Percentiles rank a stretch among this genome's conserved stretches.
These are phyloP conservation scores for Acanthamoeba healyi DNA, from an alignment of 208 protist species.

Conservation along the genomic window DNA sequence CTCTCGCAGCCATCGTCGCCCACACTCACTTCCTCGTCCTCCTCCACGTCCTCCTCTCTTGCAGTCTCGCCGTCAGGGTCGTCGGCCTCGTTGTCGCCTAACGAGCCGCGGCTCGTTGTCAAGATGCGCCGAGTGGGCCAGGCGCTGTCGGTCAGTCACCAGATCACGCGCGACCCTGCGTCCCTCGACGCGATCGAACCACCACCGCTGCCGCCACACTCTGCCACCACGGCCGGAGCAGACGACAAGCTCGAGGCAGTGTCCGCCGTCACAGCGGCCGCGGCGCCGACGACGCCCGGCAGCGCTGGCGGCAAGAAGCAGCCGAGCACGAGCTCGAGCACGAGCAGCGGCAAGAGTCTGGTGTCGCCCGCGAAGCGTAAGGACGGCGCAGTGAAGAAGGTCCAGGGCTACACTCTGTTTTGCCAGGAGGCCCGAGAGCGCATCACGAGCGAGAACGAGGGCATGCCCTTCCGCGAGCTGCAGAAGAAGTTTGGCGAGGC, in stretches of 20 bases:
- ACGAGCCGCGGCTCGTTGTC: background rate
- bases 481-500: slow-evolving; percentile 48
- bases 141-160: background rate
- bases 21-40: background rate
- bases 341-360: background rate
- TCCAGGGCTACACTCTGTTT: slow-evolving; percentile 62
- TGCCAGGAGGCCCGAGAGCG: slow-evolving; percentile 23
- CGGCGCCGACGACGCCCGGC: background rate
- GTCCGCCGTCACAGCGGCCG: too few relatives aligned
- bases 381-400: slow-evolving; percentile 1
- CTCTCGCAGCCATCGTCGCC: background rate
- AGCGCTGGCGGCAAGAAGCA: background rate
- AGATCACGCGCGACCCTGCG: slow-evolving; percentile 22
- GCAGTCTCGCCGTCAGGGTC: background rate
- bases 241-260: too few relatives aligned
- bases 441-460: background rate
- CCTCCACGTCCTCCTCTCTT: background rate
- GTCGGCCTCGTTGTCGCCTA: background rate
- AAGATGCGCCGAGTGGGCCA: slow-evolving; percentile 38
- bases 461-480: slow-evolving; percentile 39
- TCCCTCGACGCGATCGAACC: background rate
- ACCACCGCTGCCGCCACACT: background rate
- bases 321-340: background rate
- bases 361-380: background rate
- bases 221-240: too few relatives aligned